These are phyloP conservation scores for Xanthoconium purpureum DNA, from an alignment of 768 basidiomycete species.

Conservation along the genomic window DNA sequence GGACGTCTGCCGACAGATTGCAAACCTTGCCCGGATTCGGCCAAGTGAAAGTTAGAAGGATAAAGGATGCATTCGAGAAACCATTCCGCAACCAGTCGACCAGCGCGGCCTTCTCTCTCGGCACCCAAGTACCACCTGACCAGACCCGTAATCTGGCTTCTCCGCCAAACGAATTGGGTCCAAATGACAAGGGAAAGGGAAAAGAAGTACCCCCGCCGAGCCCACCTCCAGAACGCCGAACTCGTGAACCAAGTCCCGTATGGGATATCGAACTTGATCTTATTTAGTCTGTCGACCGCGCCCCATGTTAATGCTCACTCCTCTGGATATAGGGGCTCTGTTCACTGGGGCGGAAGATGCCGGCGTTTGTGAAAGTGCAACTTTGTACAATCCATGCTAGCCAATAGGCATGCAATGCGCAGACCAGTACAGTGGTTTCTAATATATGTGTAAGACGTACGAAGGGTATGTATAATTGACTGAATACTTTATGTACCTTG, in stretches of 20 bases:
- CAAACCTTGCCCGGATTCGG: constrained; percentile 89
- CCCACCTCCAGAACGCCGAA: constrained; percentile 10
- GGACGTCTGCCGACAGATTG: constrained; percentile 68
- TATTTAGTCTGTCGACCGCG: constrained; percentile 26
- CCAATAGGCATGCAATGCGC: not conserved
- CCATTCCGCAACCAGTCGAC: constrained; percentile 76
- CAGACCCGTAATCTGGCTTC: not conserved
- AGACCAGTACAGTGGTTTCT: not conserved
- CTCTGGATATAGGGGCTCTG: not conserved
- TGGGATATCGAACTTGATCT: constrained; percentile 76
- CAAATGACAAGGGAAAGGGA: constrained; percentile 17
- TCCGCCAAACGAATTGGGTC: not conserved
- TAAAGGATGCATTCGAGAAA: constrained; percentile 88
- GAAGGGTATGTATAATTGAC: constrained; percentile 22
- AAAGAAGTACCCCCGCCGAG: constrained; percentile 14
- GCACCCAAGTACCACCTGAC: constrained; percentile 21
- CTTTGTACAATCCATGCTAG: not conserved
- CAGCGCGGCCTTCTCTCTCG: constrained; percentile 37
- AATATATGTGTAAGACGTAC: not conserved
- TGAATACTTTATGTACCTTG: constrained; percentile 19
- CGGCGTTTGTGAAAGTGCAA: too few species aligned
- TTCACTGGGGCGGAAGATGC: not conserved
- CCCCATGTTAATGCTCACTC: not conserved
- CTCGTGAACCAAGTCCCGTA: constrained; percentile 51
- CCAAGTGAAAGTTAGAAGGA: constrained; percentile 86